phyloP scores from a whole-genome alignment of 306 rosid species.

The Biancaea sappan region DNA sequence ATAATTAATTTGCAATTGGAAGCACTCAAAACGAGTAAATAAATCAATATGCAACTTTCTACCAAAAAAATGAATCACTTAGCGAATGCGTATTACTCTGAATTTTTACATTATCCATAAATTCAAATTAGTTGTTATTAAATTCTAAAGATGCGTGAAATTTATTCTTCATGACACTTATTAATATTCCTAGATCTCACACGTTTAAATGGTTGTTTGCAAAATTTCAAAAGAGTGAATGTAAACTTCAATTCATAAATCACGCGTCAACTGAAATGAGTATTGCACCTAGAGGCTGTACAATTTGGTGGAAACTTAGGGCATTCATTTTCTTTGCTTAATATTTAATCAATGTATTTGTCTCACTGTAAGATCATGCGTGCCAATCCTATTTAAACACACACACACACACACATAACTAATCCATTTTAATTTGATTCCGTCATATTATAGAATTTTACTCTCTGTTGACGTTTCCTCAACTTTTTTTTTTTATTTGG shows the following conservation, averaged over 20 bases:
- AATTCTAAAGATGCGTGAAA: too few species aligned
- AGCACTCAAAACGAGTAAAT: too few species aligned
- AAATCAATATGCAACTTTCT: too few species aligned
- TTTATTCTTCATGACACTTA: too few species aligned
- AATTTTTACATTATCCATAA: too few species aligned
- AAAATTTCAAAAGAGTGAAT: background rate
- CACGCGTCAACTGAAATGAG: background rate
- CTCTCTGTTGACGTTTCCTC: background rate
- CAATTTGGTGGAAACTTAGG: background rate
- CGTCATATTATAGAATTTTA: too few species aligned
- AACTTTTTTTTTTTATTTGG: background rate
- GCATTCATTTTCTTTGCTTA: background rate
- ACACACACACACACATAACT: too few species aligned
- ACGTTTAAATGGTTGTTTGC: background rate
- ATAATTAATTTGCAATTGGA: too few species aligned
- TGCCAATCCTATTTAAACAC: background rate
- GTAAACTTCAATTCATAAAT: background rate
- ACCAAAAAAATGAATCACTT: too few species aligned
- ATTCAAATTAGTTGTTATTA: too few species aligned
- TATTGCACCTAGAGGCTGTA: background rate
- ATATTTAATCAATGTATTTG: background rate
- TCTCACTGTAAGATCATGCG: background rate
- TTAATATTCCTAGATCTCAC: too few species aligned
- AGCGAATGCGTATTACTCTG: too few species aligned
- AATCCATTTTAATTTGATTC: background rate